Percentiles rank a stretch among this genome's conserved stretches.
phyloP scores from a whole-genome alignment of 2,329 filamentous ascomycete genomes.

The Venturia pyrina region DNA sequence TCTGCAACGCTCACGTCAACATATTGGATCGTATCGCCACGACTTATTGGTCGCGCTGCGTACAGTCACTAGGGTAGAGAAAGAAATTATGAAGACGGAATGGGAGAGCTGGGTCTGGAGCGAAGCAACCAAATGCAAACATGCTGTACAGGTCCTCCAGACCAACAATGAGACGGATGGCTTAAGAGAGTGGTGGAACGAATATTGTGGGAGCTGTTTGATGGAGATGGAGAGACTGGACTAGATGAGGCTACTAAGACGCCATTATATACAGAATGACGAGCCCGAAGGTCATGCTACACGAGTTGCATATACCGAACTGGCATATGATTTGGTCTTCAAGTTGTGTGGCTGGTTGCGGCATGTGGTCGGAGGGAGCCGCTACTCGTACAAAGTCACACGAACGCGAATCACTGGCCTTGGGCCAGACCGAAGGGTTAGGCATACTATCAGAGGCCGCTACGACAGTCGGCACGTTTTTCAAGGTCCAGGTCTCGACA shows the following conservation, averaged over 20 bases:
- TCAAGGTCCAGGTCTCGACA: neutral
- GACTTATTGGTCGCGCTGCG: slow-evolving; percentile 85
- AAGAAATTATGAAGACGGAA: slow-evolving; percentile 73
- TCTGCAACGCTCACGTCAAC: slow-evolving; percentile 70
- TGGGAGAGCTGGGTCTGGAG: slow-evolving; percentile 88
- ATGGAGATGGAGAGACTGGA: neutral
- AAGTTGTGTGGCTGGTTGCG: no score
- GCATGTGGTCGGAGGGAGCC: no score
- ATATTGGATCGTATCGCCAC: slow-evolving; percentile 74
- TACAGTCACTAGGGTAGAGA: slow-evolving; percentile 80
- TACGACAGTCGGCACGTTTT: neutral
- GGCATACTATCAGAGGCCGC: no score
- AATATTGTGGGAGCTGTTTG: slow-evolving; percentile 54
- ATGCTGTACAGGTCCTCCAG: slow-evolving; percentile 31
- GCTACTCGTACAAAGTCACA: no score
- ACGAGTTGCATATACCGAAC: no score
- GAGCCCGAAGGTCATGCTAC: no score
- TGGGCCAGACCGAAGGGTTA: no score
- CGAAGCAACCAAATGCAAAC: slow-evolving; percentile 43
- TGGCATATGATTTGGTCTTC: no score
- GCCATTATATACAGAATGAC: no score
- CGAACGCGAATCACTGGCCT: no score
- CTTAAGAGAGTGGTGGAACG: slow-evolving; percentile 39
- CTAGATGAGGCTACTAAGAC: neutral
- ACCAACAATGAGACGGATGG: slow-evolving; percentile 36